A percentile compares a stretch with the other conserved stretches of the same genome.
phyloP scores from a whole-genome alignment of 306 rosid genomes.

The Dalbergia oliveri region DNA sequence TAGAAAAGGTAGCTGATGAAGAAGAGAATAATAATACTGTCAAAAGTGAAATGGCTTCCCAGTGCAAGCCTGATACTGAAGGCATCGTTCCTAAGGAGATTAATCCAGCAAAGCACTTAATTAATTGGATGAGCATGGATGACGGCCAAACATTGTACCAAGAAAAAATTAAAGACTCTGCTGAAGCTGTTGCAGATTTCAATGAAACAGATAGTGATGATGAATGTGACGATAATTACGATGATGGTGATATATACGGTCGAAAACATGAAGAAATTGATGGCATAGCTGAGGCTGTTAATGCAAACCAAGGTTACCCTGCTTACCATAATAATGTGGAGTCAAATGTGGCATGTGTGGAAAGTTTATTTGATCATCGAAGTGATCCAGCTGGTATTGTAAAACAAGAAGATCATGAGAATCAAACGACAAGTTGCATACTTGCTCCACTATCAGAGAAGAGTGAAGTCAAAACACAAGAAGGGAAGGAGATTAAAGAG shows the following conservation, averaged over 20 bases:
- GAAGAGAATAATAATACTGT: constrained; percentile 42
- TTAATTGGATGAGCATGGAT: constrained; percentile 88
- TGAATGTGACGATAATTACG: constrained; percentile 50
- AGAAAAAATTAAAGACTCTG: constrained; percentile 59
- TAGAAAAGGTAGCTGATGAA: constrained; percentile 42
- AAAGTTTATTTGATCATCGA: constrained; percentile 25
- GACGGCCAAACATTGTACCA: constrained; percentile 58
- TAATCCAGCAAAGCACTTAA: constrained; percentile 44
- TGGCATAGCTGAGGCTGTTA: constrained; percentile 37
- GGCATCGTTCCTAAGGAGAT: constrained; percentile 45
- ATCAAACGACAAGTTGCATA: constrained; percentile 40
- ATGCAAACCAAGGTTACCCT: constrained; percentile 33
- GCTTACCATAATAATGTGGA: constrained; percentile 45
- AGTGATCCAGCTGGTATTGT: constrained; percentile 40
- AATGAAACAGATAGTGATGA: constrained; percentile 67
- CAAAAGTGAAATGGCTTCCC: constrained; percentile 52
- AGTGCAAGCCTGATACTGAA: constrained; percentile 48
- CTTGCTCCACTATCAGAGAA: constrained; percentile 39
- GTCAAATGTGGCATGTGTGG: constrained; percentile 32
- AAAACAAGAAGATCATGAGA: constrained; percentile 46
- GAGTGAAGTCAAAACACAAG: constrained; percentile 38
- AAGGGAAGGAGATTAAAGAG: constrained; percentile 48
- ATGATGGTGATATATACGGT: constrained; percentile 44
- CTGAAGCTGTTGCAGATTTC: constrained; percentile 54
- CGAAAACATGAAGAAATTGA: constrained; percentile 49